Base-by-base conservation (phyloP, 257 asterid genomes). In the Solanum piurae region DNA sequence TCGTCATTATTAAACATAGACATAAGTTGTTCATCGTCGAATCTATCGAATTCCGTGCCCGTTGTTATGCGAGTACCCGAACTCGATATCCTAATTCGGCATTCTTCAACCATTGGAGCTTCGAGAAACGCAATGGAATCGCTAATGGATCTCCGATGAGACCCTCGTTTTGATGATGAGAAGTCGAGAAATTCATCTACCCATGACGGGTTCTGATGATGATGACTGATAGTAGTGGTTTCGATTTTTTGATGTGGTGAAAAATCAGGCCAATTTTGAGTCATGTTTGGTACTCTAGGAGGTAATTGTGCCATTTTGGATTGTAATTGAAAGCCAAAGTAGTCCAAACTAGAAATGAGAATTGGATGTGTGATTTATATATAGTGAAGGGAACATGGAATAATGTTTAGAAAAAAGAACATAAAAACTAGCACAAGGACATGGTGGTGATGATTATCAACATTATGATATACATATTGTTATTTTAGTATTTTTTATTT, bases 1-100 rank as follows among this genome's bases (percentile, higher is more conserved):
- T 93, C 95, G 85, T 93, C 95, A 10, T 86, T 92, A 89, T 87
- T 93, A 89, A 95, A 96, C 98, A 96, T 96, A 3, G 96, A 93
- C 95, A 96, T 92, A 58, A 96, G 96, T 88, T 95, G 99, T 37
- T 96, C 99, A 55, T 96, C 99, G 10, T 96, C 98, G 58, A 95
- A 93, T 88, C 93, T 83, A n/a, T 93, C 98, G 29, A 95, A 95
- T 29, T 93, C 96, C 12, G 76, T 8, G 21, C 52, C 25, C 5
- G 66, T 74, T 71, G 46, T 87, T 4, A 9, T 37, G 2, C 86
- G 87, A 4, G 40, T 69, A 31, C 88, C 86, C 3, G 91, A 90
- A 40, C 64, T 79, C 34, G 95, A 88, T 77, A 94, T 88, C 64
- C 94, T 86, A 10, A 74, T 74, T 38, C 95, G 88, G 84, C 96